These are phyloP conservation scores for Hapsidospora chrysogenum DNA, from an alignment of 495 filamentous ascomycete species.

Conservation along the genomic window DNA sequence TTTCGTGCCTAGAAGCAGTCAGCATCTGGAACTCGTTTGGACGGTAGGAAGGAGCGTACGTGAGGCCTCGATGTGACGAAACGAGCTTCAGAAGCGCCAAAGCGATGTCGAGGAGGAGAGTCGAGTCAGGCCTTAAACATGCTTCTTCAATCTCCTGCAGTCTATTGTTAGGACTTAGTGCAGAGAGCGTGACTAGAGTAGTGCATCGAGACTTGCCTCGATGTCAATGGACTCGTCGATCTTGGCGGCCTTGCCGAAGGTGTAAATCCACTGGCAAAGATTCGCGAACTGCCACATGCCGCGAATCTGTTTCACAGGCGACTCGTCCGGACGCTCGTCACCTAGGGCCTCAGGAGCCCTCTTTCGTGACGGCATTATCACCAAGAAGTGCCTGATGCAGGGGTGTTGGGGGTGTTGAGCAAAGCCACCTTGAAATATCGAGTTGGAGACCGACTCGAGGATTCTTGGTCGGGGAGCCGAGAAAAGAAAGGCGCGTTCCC, in stretches of 20 bases:
- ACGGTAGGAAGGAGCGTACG: slow-evolving; percentile 44
- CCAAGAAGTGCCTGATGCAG: too few species aligned
- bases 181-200: too few species aligned
- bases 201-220: slow-evolving; percentile 42
- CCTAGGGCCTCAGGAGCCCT: neutral
- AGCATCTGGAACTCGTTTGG: neutral
- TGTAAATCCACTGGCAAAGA: slow-evolving; percentile 78
- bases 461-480: too few species aligned
- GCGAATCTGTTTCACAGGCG: slow-evolving; percentile 48
- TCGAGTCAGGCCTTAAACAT: slow-evolving; percentile 64
- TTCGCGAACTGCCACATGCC: slow-evolving; percentile 94
- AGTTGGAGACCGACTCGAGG: too few species aligned
- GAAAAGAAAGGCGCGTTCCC: too few species aligned
- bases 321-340: neutral
- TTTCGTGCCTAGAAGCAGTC: slow-evolving; percentile 42
- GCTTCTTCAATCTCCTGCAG: slow-evolving; percentile 74
- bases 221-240: slow-evolving; percentile 74
- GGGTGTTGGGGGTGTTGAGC: too few species aligned
- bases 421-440: too few species aligned
- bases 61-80: slow-evolving; percentile 81
- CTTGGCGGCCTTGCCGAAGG: slow-evolving; percentile 79
- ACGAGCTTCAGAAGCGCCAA: slow-evolving; percentile 81
- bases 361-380: neutral
- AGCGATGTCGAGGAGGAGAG: slow-evolving; percentile 64
- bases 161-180: slow-evolving; percentile 8